Base-by-base conservation (phyloP, 352 stramenopile species). In the Pythium angustatum region DNA sequence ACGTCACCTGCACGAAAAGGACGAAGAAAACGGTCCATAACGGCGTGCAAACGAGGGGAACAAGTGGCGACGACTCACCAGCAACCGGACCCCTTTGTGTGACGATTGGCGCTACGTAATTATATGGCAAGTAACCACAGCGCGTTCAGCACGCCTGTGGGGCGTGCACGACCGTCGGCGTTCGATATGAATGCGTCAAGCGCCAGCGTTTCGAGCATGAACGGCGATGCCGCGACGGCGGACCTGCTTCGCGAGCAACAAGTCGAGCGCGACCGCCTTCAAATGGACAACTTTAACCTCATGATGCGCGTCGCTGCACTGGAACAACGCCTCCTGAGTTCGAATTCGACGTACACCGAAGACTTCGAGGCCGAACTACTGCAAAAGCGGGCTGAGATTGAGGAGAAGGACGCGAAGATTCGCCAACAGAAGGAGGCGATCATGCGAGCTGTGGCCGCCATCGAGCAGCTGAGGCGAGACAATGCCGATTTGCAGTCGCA, bases 221-320 rank as follows among this genome's bases (percentile, higher is more conserved):
- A 30, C 45, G 59, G 48, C 43, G 60, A 62, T 21, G 44, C 14
- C 21, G 62, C 62, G 30, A 44, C 62, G 22, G 63, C 63, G 30
- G 63, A 70, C 34, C 34, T 85, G 50, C 62, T 88, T 21, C 77
- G 79, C 28, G 77, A 86, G 53, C 76, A 88, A 64, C 73, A 87
- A 64, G 71, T 69, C 14, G 76, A 86, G 57, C 78, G 76, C 44
- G 79, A 92, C 50, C 75, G 76, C 3, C 70, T 94, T 5, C 69
- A 76, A 26, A 91, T 85, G 68, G 83, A 89, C 54, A 88, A 87
- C 65, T 91, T 91, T 55, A 91, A 91, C 71, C 78, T 89, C 68
- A 77, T 77, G 67, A 64, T 89, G 44, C 79, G 79, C 21, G 80
- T 91, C 47, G 82, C 82, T 27, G 78, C 78, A 38, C 68, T 91